Base-by-base conservation (phyloP, 2,329 filamentous ascomycete species). In the Verticillium zaregamsianum region DNA sequence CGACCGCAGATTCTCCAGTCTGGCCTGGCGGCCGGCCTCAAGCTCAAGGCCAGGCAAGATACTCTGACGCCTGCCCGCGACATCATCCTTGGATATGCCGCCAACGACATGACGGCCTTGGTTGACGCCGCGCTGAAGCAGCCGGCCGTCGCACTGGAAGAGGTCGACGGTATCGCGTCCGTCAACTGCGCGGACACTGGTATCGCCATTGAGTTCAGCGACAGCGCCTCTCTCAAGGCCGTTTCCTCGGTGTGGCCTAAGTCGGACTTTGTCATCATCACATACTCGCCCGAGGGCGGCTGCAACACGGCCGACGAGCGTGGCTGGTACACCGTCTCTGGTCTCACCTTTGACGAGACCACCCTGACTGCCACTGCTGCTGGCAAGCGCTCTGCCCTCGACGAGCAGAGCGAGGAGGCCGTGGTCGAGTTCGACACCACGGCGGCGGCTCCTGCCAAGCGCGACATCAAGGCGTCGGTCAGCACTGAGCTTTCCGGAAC, bases 181-280 rank as follows among this genome's bases (percentile, higher is more conserved):
- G 57, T 58, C 25, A 40, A 45, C 6, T 58, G 57, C 57, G 15
- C 28, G 3, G 39, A 62, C 4, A 68, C 70, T 3, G 69, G 77
- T 15, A 66, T 77, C 12, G 67, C 77, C 6, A 77, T 79, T 62
- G 64, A 76, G 40, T 76, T 81, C 12, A 80, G 77, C 64, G 74
- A 79, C 45, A 79, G 82, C 60, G 65, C 67, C 0, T 77, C 74
- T 1, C 68, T 80, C 0, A 59, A 74, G 37, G 62, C 68, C 20
- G 71, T 72, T 1, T 63, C 80, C 0, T 59, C 74, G 32, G 62
- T 66, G 17, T 67, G 79, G 2, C 62, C 73, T 2, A 56, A 71
- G 3, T 25, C 58, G 0, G 65, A 66, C 33, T 49, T 58, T 31
- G 39, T 49, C 57, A 49, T 58, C 57, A 8, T 58, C 39, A 58